phyloP scores from a whole-genome alignment of 2,329 filamentous ascomycete species.

The Colletotrichum karsti region DNA sequence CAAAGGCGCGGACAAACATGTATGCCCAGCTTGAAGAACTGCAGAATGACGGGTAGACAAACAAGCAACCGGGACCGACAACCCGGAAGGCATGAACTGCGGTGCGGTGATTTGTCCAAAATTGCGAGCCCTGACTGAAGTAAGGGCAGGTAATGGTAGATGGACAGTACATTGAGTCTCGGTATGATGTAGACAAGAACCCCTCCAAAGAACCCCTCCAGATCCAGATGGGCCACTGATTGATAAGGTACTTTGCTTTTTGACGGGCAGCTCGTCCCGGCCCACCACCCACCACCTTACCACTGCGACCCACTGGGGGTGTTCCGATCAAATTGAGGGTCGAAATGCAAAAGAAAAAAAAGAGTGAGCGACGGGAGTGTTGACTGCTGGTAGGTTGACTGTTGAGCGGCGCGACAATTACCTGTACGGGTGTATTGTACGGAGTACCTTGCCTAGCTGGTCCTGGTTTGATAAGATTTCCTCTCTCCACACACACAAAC shows the following conservation, averaged over 20 bases:
- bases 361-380: too few species aligned
- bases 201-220: background rate
- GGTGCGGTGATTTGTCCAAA: background rate
- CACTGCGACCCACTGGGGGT: background rate
- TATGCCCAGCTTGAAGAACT: background rate
- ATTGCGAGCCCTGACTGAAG: background rate
- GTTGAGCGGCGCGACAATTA: too few species aligned
- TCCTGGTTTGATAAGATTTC: too few species aligned
- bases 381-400: too few species aligned
- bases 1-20: background rate
- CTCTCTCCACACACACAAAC: too few species aligned
- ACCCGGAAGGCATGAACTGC: background rate
- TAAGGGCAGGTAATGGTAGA: too few species aligned
- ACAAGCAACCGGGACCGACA: background rate
- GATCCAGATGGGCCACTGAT: background rate
- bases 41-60: background rate
- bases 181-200: too few species aligned
- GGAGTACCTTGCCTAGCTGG: too few species aligned
- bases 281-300: too few species aligned
- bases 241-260: constrained; percentile 10
- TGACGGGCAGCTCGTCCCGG: background rate
- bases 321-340: background rate
- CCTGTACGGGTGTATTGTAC: too few species aligned
- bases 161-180: too few species aligned
- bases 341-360: too few species aligned